phyloP scores from a whole-genome alignment of 140 eudicot genomes.

The Artemisia princeps region DNA sequence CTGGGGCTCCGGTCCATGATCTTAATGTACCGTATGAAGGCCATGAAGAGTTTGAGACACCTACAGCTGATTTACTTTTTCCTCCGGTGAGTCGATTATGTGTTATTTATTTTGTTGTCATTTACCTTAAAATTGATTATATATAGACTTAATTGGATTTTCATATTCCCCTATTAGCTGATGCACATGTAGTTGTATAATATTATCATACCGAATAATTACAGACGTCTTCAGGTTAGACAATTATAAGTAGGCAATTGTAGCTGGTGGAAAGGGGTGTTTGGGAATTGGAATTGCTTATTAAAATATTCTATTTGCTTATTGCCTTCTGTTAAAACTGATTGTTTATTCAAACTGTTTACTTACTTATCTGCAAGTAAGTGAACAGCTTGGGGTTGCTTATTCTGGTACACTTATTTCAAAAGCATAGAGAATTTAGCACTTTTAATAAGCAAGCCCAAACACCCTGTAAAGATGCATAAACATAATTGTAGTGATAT shows the following conservation, averaged over 20 bases:
- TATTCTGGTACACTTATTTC: no score
- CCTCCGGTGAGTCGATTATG: conserved; percentile 45
- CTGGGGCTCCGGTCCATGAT: conserved; percentile 51
- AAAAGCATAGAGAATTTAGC: no score
- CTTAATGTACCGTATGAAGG: conserved; percentile 78
- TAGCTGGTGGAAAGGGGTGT: no score
- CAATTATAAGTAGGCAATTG: background rate
- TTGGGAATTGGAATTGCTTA: no score
- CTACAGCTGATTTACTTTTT: conserved; percentile 69
- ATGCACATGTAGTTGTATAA: background rate
- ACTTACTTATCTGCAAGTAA: no score
- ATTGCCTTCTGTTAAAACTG: background rate
- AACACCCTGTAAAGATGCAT: no score
- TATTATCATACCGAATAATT: background rate
- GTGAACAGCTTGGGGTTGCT: no score
- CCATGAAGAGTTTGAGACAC: conserved; percentile 66
- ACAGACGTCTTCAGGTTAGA: background rate
- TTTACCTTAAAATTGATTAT: background rate
- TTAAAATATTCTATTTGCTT: background rate
- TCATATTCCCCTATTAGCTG: background rate
- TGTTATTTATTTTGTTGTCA: background rate
- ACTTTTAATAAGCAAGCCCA: no score
- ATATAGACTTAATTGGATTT: background rate
- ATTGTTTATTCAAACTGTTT: background rate
- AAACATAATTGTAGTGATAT: no score